phyloP scores from a whole-genome alignment of 2,329 filamentous ascomycete species.

The Lizonia empirigonia region DNA sequence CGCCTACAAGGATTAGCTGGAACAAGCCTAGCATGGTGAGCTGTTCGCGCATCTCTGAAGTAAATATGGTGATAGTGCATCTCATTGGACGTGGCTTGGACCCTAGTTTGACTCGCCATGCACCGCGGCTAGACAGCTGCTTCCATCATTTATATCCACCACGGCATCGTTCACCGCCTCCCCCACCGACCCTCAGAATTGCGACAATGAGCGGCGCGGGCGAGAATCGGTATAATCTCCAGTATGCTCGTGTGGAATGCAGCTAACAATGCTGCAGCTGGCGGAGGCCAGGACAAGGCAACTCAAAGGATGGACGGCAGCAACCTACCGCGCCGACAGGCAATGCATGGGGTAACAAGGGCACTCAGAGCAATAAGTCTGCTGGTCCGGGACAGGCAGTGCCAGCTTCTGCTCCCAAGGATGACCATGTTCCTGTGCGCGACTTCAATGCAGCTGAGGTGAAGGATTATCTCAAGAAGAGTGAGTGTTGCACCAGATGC shows the following conservation, averaged over 20 bases:
- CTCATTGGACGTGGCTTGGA: constrained; percentile 33
- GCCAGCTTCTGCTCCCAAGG: constrained; percentile 24
- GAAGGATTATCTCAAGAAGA: constrained; percentile 50
- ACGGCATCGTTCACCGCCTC: constrained; percentile 34
- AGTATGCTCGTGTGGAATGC: background rate
- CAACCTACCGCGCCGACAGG: constrained; percentile 39
- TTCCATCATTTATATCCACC: constrained; percentile 39
- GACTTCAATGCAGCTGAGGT: constrained; percentile 54
- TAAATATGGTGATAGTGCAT: constrained; percentile 13
- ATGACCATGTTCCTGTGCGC: constrained; percentile 42
- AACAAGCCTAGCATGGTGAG: constrained; percentile 17
- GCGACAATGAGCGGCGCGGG: constrained; percentile 47
- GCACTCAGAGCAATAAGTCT: constrained; percentile 34
- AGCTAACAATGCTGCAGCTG: constrained; percentile 38
- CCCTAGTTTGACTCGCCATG: constrained; percentile 26
- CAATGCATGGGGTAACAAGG: constrained; percentile 46
- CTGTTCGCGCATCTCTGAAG: constrained; percentile 10
- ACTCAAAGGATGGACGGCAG: constrained; percentile 43
- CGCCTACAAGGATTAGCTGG: constrained; percentile 12
- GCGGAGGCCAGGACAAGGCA: constrained; percentile 44
- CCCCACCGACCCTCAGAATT: constrained; percentile 29
- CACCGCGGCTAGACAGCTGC: constrained; percentile 29
- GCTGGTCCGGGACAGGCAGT: constrained; percentile 23
- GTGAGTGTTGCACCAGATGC: constrained; percentile 29
- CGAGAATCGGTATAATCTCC: constrained; percentile 43